Conservation (phyloP, 768 basidiomycete genomes). For the Paxillus rubicundulus region DNA sequence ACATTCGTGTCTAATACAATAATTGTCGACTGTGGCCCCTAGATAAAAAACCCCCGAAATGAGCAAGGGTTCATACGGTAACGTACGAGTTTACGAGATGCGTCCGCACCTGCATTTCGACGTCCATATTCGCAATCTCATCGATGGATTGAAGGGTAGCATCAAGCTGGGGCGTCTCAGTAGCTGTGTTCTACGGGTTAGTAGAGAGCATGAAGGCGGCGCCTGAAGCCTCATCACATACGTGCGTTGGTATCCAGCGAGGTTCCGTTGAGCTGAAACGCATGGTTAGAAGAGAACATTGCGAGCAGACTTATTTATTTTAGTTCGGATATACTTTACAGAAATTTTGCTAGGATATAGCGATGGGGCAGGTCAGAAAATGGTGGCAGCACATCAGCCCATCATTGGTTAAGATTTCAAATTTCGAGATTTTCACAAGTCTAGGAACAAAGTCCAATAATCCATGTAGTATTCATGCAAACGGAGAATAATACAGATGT, state of each 20-base stretch:
- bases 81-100: background rate
- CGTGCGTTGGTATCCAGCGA: constrained; percentile 3
- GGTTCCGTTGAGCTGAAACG: background rate
- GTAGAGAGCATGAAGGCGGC: background rate
- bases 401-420: no score
- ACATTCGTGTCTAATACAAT: constrained; percentile 81
- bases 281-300: constrained; percentile 1
- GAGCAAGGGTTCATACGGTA: background rate
- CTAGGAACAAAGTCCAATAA: background rate
- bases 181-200: constrained; percentile 3
- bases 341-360: background rate
- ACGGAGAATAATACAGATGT: constrained; percentile 25
- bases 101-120: constrained; percentile 66
- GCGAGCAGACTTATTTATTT: background rate
- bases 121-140: constrained; percentile 59
- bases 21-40: constrained; percentile 45
- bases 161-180: constrained; percentile 18
- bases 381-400: no score
- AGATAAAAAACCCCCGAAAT: background rate
- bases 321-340: constrained; percentile 8
- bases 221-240: constrained; percentile 4
- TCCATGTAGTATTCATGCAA: constrained; percentile 3
- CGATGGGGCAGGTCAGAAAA: background rate
- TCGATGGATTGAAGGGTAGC: constrained; percentile 52
- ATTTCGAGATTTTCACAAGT: no score